phyloP scores from a whole-genome alignment of 1,139 yeast genomes.

The Yamadazyma dushanensis region DNA sequence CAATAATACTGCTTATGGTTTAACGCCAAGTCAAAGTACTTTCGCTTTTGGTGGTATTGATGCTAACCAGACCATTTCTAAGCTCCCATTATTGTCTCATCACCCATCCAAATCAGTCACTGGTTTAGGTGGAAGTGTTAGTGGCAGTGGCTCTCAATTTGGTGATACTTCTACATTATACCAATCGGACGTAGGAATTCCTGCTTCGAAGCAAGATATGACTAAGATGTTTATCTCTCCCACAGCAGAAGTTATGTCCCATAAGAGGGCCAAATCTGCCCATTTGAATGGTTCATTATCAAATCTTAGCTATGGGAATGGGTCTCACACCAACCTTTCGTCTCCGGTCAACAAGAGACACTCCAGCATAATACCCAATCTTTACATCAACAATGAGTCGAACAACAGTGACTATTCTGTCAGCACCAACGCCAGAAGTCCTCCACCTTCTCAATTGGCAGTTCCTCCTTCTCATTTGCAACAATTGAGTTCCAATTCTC shows the following conservation, averaged over 20 bases:
- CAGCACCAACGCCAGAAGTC: constrained; percentile 14
- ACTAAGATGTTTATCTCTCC: constrained; percentile 72
- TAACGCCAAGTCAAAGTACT: constrained; percentile 16
- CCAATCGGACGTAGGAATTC: constrained; percentile 32
- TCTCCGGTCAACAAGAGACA: constrained; percentile 32
- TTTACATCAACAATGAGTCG: constrained; percentile 36
- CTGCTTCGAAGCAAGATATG: constrained; percentile 42
- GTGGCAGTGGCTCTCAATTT: constrained; percentile 21
- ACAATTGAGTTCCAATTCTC: constrained; percentile 12
- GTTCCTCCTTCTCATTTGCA: constrained; percentile 15
- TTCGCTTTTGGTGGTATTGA: constrained; percentile 10
- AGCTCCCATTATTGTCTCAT: constrained; percentile 37
- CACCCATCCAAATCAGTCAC: constrained; percentile 21
- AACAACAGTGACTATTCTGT: constrained; percentile 39
- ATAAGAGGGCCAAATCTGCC: constrained; percentile 31
- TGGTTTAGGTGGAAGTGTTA: constrained; percentile 13
- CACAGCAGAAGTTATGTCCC: constrained; percentile 70
- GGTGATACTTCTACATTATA: constrained; percentile 44
- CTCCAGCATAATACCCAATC: constrained; percentile 35
- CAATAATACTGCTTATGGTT: constrained; percentile 38
- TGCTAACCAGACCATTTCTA: constrained; percentile 28
- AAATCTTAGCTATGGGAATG: constrained; percentile 25
- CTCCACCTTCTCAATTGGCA: constrained; percentile 3
- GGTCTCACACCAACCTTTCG: constrained; percentile 25
- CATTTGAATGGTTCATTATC: constrained; percentile 20